Conservation (phyloP, 2,329 filamentous ascomycete genomes). For the Cryphonectria nitschkei region DNA sequence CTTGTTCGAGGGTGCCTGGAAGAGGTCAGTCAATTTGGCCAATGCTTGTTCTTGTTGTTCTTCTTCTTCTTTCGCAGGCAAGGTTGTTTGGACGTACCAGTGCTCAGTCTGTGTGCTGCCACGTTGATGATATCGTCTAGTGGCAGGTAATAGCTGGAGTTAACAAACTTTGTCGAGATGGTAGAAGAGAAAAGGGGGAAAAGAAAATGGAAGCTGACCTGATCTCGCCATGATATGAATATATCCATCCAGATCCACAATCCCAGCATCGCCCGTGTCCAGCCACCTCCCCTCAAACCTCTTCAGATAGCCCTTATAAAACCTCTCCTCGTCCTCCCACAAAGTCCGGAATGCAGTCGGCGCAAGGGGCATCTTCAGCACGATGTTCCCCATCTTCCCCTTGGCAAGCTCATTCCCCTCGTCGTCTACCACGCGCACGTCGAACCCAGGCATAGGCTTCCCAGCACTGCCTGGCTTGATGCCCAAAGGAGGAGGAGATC, state of each 20-base stretch:
- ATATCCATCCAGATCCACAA: slow-evolving; percentile 76
- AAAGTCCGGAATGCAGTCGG: slow-evolving; percentile 85
- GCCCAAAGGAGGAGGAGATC: slow-evolving; percentile 51
- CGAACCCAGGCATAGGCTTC: slow-evolving; percentile 89
- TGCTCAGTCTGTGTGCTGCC: slow-evolving; percentile 89
- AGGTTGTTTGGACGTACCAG: slow-evolving; percentile 57
- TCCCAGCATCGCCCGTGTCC: slow-evolving; percentile 88
- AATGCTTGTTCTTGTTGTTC: too few species aligned
- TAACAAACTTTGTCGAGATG: not conserved
- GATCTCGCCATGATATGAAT: slow-evolving; percentile 65
- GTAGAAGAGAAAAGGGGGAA: not conserved
- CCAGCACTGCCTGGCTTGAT: slow-evolving; percentile 87
- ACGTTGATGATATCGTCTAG: slow-evolving; percentile 93
- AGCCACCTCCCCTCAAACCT: slow-evolving; percentile 82
- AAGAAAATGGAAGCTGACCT: slow-evolving; percentile 28
- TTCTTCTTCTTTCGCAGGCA: not conserved
- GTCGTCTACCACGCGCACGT: slow-evolving; percentile 84
- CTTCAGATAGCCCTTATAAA: slow-evolving; percentile 83
- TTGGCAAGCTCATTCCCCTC: slow-evolving; percentile 70
- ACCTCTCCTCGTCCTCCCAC: slow-evolving; percentile 84
- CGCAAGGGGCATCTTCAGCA: slow-evolving; percentile 78
- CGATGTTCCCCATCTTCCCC: slow-evolving; percentile 88
- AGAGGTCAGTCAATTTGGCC: slow-evolving; percentile 24
- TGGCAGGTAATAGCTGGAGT: not conserved
- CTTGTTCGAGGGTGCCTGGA: slow-evolving; percentile 87